Evolutionary conservation across 2,329 filamentous ascomycete genomes (phyloP), one percentile per base, ranked within the genome.

Genomic region (Stachybotrys elegans): DNA sequence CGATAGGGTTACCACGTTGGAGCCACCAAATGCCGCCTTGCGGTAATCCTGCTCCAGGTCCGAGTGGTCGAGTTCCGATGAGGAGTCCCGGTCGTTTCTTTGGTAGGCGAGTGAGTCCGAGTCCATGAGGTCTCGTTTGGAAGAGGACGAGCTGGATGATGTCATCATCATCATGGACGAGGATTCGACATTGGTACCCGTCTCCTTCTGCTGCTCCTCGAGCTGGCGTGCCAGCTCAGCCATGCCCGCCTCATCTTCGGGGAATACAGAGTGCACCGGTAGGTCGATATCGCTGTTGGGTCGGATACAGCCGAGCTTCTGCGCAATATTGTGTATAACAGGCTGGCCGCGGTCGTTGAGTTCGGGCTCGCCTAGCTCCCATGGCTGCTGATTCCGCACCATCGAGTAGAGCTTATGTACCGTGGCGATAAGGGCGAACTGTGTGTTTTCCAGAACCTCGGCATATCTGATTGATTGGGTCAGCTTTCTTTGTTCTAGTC

Each of bases 351-450:
- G 70, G 49, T 81, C 78, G 58, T 84, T 84, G 51, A 82, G 64
- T 48, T 81, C 78, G 4, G 79, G 79, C 54, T 83, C 78, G n/a
- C 75, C 78, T 14, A 83, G 66, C 12, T 79, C 75, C 80, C 80
- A 84, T 3, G 68, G 57, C 53, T 83, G 76, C 17, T 68, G 66
- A 47, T 68, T 77, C 48, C 77, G 71, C 37, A 84, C 73, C 79
- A 84, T 83, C 43, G 71, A 69, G 59, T 83, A 84, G 19, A 84
- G 71, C 62, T 83, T 83, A 58, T 83, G 79, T 2, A 83, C 77
- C 17, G 79, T 83, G 44, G 78, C 78, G 46, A 83, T 79, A 44
- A 84, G 69, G 39, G 78, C 76, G 55, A 81, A 79, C 56, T 83
- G 80, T 2, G 78, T 82, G 62, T 82, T 81, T 53, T 84, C 80